Evolutionary conservation across 1,139 yeast genomes (phyloP).

Genomic region (Eremothecium sinecaudum): DNA sequence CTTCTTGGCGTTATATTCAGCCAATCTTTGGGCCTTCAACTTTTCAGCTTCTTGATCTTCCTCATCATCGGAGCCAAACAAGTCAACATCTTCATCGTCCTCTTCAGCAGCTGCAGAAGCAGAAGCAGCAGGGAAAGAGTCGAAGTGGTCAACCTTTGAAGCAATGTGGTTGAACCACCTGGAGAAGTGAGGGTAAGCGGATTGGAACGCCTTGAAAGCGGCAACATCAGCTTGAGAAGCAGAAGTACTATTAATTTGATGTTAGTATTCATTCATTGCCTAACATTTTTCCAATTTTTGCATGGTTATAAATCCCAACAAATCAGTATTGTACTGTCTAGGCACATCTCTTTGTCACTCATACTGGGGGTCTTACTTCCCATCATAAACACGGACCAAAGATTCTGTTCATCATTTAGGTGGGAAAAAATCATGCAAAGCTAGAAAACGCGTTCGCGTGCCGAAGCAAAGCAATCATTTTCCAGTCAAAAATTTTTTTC

Average conservation of each 20-base stretch:
- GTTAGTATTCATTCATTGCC: conserved; percentile 1
- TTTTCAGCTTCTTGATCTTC: conserved; percentile 96
- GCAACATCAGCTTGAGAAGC: conserved; percentile 95
- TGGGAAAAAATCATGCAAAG: too few relatives aligned
- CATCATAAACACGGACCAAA: conserved; percentile 95
- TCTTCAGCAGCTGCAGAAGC: conserved; percentile 52
- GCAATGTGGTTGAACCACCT: conserved; percentile 99
- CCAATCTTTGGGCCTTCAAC: conserved; percentile 93
- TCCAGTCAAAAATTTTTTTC: conserved; percentile 1
- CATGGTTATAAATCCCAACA: conserved; percentile 2
- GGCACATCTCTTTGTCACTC: conserved; percentile 41
- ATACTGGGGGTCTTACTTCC: conserved; percentile 88
- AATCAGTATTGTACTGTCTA: conserved; percentile 13
- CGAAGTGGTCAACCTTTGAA: conserved; percentile 79
- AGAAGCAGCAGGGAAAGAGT: conserved; percentile 73
- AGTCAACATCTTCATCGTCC: conserved; percentile 84
- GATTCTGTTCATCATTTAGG: conserved; percentile 56
- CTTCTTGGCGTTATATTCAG: conserved; percentile 96
- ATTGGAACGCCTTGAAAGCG: conserved; percentile 90
- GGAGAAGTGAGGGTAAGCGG: conserved; percentile 85
- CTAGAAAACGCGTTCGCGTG: not conserved
- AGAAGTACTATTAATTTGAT: conserved; percentile 46
- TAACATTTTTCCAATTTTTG: too few relatives aligned
- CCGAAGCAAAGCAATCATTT: not conserved
- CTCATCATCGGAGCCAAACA: conserved; percentile 90